Conservation (phyloP, 1,139 yeast genomes). For the Sugiyamaella castrensis region DNA sequence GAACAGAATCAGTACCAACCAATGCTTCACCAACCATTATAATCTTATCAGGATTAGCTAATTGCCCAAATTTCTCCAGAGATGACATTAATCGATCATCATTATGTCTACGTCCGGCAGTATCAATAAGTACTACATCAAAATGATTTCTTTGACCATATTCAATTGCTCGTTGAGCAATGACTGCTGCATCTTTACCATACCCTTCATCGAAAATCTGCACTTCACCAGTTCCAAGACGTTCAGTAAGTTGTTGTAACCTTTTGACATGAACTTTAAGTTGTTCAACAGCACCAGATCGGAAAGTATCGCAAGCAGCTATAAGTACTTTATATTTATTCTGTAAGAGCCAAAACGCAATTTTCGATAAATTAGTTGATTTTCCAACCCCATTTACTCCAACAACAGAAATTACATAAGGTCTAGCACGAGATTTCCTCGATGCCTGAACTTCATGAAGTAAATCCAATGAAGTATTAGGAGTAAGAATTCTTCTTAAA, state of each 20-base stretch:
- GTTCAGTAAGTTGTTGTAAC: constrained; percentile 58
- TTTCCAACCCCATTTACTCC: constrained; percentile 99
- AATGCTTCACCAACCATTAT: constrained; percentile 99
- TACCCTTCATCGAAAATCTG: constrained; percentile 93
- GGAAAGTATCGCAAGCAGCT: constrained; percentile 96
- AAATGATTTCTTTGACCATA: constrained; percentile 62
- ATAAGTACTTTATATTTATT: constrained; percentile 82
- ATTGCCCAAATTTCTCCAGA: constrained; percentile 88
- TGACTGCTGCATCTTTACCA: constrained; percentile 94
- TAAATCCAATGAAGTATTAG: constrained; percentile 86
- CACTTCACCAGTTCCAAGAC: constrained; percentile 52
- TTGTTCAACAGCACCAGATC: constrained; percentile 98
- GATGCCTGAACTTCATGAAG: constrained; percentile 70
- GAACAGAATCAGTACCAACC: constrained; percentile 96
- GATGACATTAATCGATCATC: constrained; percentile 96
- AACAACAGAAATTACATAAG: constrained; percentile 92
- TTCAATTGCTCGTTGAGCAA: constrained; percentile 91
- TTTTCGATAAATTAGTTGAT: constrained; percentile 88
- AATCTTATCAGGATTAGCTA: constrained; percentile 92
- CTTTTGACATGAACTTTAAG: constrained; percentile 89
- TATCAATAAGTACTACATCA: constrained; percentile 90
- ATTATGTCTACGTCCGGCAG: constrained; percentile 97
- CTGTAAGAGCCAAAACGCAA: constrained; percentile 93
- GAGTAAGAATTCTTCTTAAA: constrained; percentile 79
- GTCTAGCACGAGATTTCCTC: constrained; percentile 39